Evolutionary conservation across 148 eudicot genomes (phyloP), one percentile per base, ranked within the genome.

Genomic region (Camellia lanceoleosa): DNA sequence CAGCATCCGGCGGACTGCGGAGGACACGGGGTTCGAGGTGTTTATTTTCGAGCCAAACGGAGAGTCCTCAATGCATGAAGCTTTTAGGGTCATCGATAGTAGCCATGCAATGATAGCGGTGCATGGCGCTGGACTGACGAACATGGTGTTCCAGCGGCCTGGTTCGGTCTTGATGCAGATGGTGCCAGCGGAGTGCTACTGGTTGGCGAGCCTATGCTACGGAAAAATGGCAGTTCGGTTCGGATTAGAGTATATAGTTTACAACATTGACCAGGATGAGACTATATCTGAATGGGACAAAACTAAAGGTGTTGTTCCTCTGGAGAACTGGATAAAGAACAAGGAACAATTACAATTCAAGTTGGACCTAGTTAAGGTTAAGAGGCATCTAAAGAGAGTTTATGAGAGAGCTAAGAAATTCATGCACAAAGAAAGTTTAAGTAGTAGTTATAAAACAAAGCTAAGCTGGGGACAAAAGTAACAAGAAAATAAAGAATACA

Each of bases 51-150:
- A 87, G 80, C 91, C 89, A 30, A 80, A 59, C 20, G 44, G 46
- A 14, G 51, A 46, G 5, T 30, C 59, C 23, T 55, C 82, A 0
- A 5, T 89, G 76, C 55, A n/a, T 3, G 83, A 87, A 23, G 43
- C 78, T 13, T 87, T 74, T 49, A 15, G 54, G 68, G 75, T 89
- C 16, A 65, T 89, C 47, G 79, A 79, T 7, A 74, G 8, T 51
- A 82, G 83, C 44, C 89, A 89, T 23, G 88, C 70, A 10, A 3
- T 88, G 80, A 54, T 85, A 0, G 90, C 84, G 44, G 85, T 84
- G 70, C 87, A 83, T 47, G 88, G 84, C 13, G 79, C 74, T 0
- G 82, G 68, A 19, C 23, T 87, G 68, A 81, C 84, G 3, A 84
- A 75, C 43, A 11, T 79, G 19, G 60, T 81, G 73, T 86, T 76